Base-by-base conservation (phyloP, 345 rosid species). In the Aquilaria yunnanensis region DNA sequence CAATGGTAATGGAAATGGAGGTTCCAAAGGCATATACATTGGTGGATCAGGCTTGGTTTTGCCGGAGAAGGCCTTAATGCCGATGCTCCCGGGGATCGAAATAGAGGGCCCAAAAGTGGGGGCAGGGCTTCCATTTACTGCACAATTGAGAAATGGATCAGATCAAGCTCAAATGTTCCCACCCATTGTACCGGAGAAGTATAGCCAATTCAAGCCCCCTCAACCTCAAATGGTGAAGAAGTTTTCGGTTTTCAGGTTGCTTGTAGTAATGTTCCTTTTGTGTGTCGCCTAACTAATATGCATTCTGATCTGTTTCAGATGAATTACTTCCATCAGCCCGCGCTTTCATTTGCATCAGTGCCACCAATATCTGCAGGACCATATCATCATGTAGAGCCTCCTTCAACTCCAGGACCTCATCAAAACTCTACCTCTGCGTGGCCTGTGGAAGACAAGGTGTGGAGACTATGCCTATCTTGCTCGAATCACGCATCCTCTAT, bases 391-490 rank as follows among this genome's bases (percentile, higher is more conserved):
- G 67, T 72, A 65, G 90, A 85, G 84, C 87, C 83, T 68, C 91
- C 84, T 85, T 77, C 85, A 77, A 76, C 59, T 85, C 95, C 81
- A 80, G 66, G 64, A 58, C 65, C 75, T 6, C 50, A 60, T 67
- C 69, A 43, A 7, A 74, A 68, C 23, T 41, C 54, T 68, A 31
- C 71, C 64, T 23, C 73, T 68, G 1, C 51, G 4, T 60, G 54
- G 72, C 76, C 74, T 3, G 75, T 77, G 0, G 78, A 81, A 69
- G 83, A 84, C 60, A 77, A 82, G 87, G 86, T 61, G 68, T 64
- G 56, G 5, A 37, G 23, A 37, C 7, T 37, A 7, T 37, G 43
- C 7, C 23, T 32, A 23, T 23, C 23, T 23, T 23, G 1, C 23
- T 23, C 23, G 23, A 23, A 23, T 23, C 23, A 23, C 23, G 23